These are phyloP conservation scores for Xylariomycetidae sp. DNA, from an alignment of 2,329 filamentous ascomycete species.

Conservation along the genomic window DNA sequence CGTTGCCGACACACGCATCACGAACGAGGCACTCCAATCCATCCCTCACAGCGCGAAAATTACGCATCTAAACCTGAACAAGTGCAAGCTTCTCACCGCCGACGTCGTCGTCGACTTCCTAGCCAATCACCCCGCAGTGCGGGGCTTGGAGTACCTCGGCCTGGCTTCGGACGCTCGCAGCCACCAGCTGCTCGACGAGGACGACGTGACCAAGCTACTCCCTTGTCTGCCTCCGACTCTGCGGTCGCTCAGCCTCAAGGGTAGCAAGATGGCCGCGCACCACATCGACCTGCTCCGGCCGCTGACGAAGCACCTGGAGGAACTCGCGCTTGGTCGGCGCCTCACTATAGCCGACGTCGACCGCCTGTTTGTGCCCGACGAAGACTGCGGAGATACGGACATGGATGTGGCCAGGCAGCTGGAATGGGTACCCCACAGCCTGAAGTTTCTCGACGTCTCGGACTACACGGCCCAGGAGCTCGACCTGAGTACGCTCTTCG, in stretches of 20 bases:
- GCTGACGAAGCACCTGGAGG: constrained; percentile 69
- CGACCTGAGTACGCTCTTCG: constrained; percentile 50
- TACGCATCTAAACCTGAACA: constrained; percentile 74
- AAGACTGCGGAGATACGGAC: constrained; percentile 23
- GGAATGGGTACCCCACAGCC: constrained; percentile 50
- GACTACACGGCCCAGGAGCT: constrained; percentile 63
- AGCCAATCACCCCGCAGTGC: constrained; percentile 64
- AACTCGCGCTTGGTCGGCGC: constrained; percentile 67
- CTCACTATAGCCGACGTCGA: constrained; percentile 63
- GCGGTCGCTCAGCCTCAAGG: constrained; percentile 70
- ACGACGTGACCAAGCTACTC: constrained; percentile 62
- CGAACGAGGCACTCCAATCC: constrained; percentile 62
- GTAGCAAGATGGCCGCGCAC: constrained; percentile 61
- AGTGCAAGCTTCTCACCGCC: constrained; percentile 67
- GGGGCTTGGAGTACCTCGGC: constrained; percentile 65
- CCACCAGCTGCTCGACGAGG: constrained; percentile 64
- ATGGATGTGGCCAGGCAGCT: constrained; percentile 28
- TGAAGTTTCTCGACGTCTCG: constrained; percentile 74
- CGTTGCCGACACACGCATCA: constrained; percentile 73
- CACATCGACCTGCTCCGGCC: constrained; percentile 62
- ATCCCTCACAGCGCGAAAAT: constrained; percentile 68
- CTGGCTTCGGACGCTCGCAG: constrained; percentile 67
- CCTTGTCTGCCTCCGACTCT: constrained; percentile 62
- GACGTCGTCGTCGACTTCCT: constrained; percentile 66
- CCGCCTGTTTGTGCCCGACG: constrained; percentile 53